A percentile compares a stretch with the other conserved stretches of the same genome.
phyloP scores from a whole-genome alignment of 345 rosid genomes.

The Lepidium africanum region DNA sequence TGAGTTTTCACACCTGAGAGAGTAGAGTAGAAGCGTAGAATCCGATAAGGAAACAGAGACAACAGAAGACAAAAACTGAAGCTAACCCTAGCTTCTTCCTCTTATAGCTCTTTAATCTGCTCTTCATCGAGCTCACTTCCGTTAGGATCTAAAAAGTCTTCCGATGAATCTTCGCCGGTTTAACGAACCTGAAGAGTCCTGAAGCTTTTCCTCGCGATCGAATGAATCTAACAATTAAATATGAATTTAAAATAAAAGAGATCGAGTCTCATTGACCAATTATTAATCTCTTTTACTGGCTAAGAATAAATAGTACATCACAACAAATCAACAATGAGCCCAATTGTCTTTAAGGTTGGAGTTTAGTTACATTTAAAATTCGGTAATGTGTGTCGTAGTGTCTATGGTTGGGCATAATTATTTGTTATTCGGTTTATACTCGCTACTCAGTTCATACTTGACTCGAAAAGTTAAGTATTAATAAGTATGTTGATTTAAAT shows the following conservation, averaged over 20 bases:
- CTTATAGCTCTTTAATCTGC: conserved; percentile 47
- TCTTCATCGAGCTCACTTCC: conserved; percentile 38
- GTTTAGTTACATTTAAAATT: neutral
- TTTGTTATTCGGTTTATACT: no score
- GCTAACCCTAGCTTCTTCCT: conserved; percentile 49
- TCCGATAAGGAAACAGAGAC: conserved; percentile 58
- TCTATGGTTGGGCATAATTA: no score
- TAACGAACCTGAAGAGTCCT: neutral
- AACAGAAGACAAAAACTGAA: conserved; percentile 35
- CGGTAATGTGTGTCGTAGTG: no score
- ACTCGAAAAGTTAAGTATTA: no score
- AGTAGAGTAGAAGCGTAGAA: conserved; percentile 49
- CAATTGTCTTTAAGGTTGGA: neutral
- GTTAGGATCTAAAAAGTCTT: neutral
- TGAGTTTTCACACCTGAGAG: conserved; percentile 31
- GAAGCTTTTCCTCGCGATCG: neutral
- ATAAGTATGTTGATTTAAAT: no score
- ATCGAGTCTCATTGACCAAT: neutral
- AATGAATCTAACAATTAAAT: neutral
- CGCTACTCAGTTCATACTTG: no score
- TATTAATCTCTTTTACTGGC: neutral
- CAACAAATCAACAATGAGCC: neutral
- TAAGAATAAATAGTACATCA: neutral
- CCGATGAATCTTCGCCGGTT: neutral
- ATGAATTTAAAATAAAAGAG: neutral